Percentiles rank a stretch among this genome's conserved stretches.
Conservation (phyloP, 768 basidiomycete genomes). For the Tephrocybe sp. region DNA sequence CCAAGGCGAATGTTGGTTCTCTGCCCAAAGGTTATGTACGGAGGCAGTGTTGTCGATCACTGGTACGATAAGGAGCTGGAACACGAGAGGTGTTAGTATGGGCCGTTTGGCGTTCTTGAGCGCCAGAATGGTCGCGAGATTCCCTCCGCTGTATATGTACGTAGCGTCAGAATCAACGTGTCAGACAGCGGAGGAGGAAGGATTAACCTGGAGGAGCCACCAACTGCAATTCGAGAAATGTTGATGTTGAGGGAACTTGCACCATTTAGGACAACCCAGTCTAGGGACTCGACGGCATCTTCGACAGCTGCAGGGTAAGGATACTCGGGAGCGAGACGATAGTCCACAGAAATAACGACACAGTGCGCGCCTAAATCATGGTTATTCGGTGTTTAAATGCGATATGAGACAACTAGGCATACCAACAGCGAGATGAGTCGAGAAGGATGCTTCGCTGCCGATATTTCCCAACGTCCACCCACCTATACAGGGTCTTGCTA, state of each 20-base stretch:
- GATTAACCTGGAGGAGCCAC: slow-evolving; percentile 69
- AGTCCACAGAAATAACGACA: slow-evolving; percentile 67
- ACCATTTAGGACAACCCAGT: slow-evolving; percentile 59
- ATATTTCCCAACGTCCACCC: slow-evolving; percentile 80
- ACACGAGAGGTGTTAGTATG: slow-evolving; percentile 53
- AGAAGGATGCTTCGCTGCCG: slow-evolving; percentile 57
- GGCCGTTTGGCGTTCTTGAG: slow-evolving; percentile 55
- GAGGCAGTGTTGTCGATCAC: slow-evolving; percentile 72
- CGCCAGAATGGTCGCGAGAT: slow-evolving; percentile 64
- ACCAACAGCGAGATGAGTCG: slow-evolving; percentile 62
- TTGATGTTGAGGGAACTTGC: slow-evolving; percentile 46
- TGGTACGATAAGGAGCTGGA: slow-evolving; percentile 70
- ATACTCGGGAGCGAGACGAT: slow-evolving; percentile 71
- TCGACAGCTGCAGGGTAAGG: slow-evolving; percentile 72
- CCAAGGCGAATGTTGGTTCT: slow-evolving; percentile 59
- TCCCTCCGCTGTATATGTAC: slow-evolving; percentile 52
- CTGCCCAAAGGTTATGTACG: slow-evolving; percentile 48
- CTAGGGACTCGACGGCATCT: slow-evolving; percentile 65
- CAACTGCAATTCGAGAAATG: slow-evolving; percentile 58
- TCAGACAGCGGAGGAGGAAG: not conserved
- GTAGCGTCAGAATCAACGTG: not conserved
- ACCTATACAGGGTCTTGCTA: slow-evolving; percentile 41
- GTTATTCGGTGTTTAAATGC: no score
- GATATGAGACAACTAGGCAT: slow-evolving; percentile 15
- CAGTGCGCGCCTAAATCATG: slow-evolving; percentile 58